These are phyloP conservation scores for Verticillium albo-atrum DNA, from an alignment of 2,329 filamentous ascomycete species.

Conservation along the genomic window DNA sequence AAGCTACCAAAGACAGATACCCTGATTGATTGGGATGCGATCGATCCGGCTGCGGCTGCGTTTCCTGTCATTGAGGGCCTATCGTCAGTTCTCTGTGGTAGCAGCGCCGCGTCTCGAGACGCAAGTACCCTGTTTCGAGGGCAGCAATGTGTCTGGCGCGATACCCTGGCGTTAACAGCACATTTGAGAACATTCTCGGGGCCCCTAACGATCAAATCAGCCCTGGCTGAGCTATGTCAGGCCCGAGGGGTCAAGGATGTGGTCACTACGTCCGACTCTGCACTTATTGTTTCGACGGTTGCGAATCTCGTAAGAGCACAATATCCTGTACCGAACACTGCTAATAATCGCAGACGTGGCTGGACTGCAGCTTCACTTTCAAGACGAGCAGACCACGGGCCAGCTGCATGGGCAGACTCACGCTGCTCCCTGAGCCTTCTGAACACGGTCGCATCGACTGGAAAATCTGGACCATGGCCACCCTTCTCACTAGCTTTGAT, in stretches of 20 bases:
- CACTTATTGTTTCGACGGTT: constrained; percentile 3
- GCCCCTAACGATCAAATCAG: background rate
- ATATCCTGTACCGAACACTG: background rate
- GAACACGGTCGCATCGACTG: constrained; percentile 11
- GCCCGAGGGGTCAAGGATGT: background rate
- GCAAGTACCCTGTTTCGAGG: background rate
- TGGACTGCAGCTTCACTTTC: constrained; percentile 20
- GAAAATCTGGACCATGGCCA: constrained; percentile 29
- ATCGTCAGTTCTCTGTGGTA: background rate
- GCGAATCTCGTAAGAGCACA: constrained; percentile 5
- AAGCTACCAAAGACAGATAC: background rate
- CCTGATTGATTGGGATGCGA: background rate
- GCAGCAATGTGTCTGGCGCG: constrained; percentile 4
- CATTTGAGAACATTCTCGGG: constrained; percentile 10
- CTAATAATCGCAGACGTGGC: constrained; percentile 2
- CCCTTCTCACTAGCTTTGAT: constrained; percentile 19
- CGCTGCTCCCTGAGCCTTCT: constrained; percentile 19
- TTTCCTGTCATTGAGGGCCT: background rate
- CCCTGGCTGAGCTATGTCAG: background rate
- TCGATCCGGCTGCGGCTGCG: background rate
- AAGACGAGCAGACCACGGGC: constrained; percentile 22
- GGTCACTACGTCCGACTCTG: background rate
- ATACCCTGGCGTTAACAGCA: constrained; percentile 10
- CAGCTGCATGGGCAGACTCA: constrained; percentile 22
- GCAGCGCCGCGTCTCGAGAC: background rate